A percentile compares a stretch with the other conserved stretches of the same genome.
These are phyloP conservation scores for Leccinum barrowsii DNA, from an alignment of 768 basidiomycete species.

Conservation along the genomic window DNA sequence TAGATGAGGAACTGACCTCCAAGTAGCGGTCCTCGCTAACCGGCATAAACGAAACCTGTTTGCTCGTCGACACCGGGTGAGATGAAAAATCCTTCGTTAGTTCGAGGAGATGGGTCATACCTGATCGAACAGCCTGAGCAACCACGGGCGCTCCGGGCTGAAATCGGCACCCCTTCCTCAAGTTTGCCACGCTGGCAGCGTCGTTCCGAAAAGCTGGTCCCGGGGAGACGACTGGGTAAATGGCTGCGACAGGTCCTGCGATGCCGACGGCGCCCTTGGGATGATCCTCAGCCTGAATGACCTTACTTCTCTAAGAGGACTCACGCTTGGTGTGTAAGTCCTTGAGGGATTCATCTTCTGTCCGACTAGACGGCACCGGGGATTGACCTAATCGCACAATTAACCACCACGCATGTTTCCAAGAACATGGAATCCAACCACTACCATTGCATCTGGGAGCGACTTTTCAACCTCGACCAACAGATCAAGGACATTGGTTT, in stretches of 20 bases:
- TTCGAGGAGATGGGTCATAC: conserved; percentile 21
- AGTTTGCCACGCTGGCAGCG: conserved; percentile 63
- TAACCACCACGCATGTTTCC: not conserved
- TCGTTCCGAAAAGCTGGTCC: conserved; percentile 64
- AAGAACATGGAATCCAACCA: conserved; percentile 21
- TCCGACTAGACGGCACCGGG: conserved; percentile 53
- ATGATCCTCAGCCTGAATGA: not conserved
- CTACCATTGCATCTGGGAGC: conserved; percentile 40
- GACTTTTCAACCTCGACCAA: conserved; percentile 38
- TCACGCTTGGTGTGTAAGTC: conserved; percentile 58
- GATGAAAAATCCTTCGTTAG: not conserved
- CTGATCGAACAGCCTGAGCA: conserved; percentile 62
- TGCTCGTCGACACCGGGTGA: not conserved
- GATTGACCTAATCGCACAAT: conserved; percentile 44
- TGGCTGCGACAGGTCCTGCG: conserved; percentile 62
- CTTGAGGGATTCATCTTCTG: conserved; percentile 78
- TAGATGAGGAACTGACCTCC: conserved; percentile 31
- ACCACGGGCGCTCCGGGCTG: conserved; percentile 48
- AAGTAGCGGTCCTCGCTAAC: conserved; percentile 47
- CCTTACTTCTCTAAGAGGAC: conserved; percentile 7
- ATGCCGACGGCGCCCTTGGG: conserved; percentile 64
- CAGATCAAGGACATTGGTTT: conserved; percentile 38
- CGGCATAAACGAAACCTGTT: conserved; percentile 49
- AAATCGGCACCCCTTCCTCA: conserved; percentile 54
- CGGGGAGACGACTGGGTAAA: conserved; percentile 61